Conservation (phyloP, 768 basidiomycete species). For the Hemileccinum rubropunctum region DNA sequence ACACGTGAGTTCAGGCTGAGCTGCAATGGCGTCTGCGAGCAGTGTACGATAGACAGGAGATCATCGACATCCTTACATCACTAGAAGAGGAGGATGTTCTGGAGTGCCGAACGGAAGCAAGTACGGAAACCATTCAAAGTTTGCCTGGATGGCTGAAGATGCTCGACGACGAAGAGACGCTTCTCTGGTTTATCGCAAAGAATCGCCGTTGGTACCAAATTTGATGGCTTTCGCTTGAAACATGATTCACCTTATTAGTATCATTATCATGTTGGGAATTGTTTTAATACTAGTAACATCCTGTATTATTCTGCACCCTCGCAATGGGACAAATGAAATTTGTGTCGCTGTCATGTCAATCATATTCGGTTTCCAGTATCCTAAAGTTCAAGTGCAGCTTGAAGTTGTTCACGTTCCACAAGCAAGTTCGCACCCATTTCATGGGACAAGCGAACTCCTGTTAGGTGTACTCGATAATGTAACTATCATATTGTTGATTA, state of each 20-base stretch:
- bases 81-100: conserved; percentile 54
- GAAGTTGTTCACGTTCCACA: too few relatives aligned
- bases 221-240: conserved; percentile 19
- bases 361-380: too few relatives aligned
- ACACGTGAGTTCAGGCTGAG: conserved; percentile 47
- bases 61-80: conserved; percentile 56
- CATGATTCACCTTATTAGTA: conserved; percentile 3
- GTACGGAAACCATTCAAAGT: conserved; percentile 4
- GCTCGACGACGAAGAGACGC: conserved; percentile 48
- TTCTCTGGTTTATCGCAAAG: conserved; percentile 57
- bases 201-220: conserved; percentile 66
- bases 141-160: conserved; percentile 31
- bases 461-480: too few relatives aligned
- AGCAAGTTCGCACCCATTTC: too few relatives aligned
- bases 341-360: too few relatives aligned
- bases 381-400: too few relatives aligned
- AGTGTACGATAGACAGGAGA: conserved; percentile 75
- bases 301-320: neutral
- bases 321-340: too few relatives aligned
- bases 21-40: conserved; percentile 67
- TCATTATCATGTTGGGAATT: conserved; percentile 15
- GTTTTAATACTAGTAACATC: neutral
- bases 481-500: too few relatives aligned
- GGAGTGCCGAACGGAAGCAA: conserved; percentile 17
- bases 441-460: too few relatives aligned